Percentiles rank a stretch among this genome's conserved stretches.
Evolutionary conservation across 257 asterid species (phyloP).

Genomic region (Solanum sitiens): DNA sequence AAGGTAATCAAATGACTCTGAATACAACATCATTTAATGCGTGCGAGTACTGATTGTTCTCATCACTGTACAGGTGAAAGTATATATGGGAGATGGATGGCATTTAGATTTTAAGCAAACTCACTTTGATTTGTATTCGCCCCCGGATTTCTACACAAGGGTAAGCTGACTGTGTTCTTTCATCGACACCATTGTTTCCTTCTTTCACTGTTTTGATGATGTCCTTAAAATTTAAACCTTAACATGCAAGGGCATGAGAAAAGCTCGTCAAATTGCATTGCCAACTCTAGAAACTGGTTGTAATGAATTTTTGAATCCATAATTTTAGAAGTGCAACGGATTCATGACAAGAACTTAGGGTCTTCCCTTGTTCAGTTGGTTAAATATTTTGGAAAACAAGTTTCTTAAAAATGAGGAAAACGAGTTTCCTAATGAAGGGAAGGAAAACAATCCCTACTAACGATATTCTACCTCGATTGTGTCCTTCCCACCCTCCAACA

Average conservation of each 20-base stretch:
- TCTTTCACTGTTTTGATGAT: not conserved
- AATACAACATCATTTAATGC: not conserved
- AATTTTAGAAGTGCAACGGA: not conserved
- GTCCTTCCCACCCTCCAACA: not conserved
- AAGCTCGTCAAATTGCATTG: not conserved
- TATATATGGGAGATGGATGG: constrained; percentile 95
- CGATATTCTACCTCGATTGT: not conserved
- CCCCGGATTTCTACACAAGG: constrained; percentile 85
- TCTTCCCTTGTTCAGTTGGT: not conserved
- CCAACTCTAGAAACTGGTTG: not conserved
- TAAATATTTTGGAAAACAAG: not conserved
- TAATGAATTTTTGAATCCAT: not conserved
- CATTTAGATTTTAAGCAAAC: constrained; percentile 83
- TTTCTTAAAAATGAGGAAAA: not conserved
- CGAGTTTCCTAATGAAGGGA: not conserved
- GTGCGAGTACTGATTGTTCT: not conserved
- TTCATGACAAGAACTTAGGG: not conserved
- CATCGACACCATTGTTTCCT: not conserved
- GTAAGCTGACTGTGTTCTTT: constrained; percentile 18
- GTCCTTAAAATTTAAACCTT: not conserved
- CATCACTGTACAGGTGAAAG: constrained; percentile 45
- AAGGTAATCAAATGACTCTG: constrained; percentile 24
- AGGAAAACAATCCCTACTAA: not conserved
- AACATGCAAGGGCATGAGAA: not conserved
- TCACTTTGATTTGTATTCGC: constrained; percentile 76